Conservation (phyloP, 2,329 filamentous ascomycete species). For the Beauveria rudraprayagi region DNA sequence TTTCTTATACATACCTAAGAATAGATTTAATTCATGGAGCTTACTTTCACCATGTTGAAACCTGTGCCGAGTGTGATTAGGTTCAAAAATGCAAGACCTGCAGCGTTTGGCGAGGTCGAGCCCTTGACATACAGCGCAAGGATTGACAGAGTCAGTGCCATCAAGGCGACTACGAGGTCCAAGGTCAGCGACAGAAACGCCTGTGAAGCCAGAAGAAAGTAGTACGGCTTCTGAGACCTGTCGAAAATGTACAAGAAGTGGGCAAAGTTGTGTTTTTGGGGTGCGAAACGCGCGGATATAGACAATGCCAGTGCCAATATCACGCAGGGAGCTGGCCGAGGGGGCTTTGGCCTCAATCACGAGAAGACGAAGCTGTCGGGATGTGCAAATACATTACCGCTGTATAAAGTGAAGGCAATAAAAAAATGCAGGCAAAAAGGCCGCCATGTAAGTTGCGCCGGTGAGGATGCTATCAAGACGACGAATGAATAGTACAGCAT, state of each 20-base stretch:
- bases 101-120: background rate
- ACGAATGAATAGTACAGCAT: background rate
- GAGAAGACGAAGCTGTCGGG: background rate
- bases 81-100: conserved; percentile 2
- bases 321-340: background rate
- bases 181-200: background rate
- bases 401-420: background rate
- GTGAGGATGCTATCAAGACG: background rate
- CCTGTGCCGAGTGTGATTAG: background rate
- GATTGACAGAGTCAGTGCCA: background rate
- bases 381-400: background rate
- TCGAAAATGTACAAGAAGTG: background rate
- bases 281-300: conserved; percentile 2
- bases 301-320: background rate
- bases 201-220: background rate
- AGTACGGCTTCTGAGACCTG: conserved; percentile 3
- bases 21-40: too few relatives aligned
- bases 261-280: background rate
- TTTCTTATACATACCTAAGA: too few relatives aligned
- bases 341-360: background rate
- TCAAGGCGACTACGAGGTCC: background rate
- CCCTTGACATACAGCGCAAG: background rate
- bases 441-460: background rate
- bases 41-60: background rate
- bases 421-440: background rate